Evolutionary conservation across 257 asterid species (phyloP), one percentile per base, ranked within the genome.

Genomic region (Penstemon barbatus): DNA sequence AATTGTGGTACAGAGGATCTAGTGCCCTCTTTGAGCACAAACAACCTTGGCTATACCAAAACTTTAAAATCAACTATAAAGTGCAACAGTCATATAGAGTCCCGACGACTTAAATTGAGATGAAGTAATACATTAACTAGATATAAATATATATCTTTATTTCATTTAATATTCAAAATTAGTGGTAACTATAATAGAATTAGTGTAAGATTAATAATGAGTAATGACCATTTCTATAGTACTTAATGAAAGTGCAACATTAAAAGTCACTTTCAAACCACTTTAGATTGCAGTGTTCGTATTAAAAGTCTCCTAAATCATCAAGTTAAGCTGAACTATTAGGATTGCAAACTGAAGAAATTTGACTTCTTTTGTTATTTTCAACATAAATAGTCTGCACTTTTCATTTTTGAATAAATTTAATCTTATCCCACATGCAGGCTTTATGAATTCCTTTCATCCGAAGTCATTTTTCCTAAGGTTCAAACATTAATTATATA

Each of bases 391-490:
- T 64, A 57, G n/a, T 43, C 8, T 61, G 40, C 15, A 49, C 49
- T 59, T 73, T 63, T 57, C 19, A 41, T 67, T 52, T 66, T 57
- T 18, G 44, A 43, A 64, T 69, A 64, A 63, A 63, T 57, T 37
- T 57, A 59, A 11, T 78, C 80, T 71, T 68, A 79, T 79, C 71
- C 78, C 63, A 39, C 12, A 8, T 65, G 61, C 74, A 64, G 25
- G 69, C 12, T 3, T 48, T 19, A 66, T 39, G 57, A 40, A 38
- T 73, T 63, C n/a, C 80, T 66, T 78, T 25, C 50, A 12, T 33
- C 33, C 19, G 44, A 78, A 78, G 79, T 53, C 9, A 33, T 9
- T 52, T 19, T 74, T 49, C 53, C 18, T 7, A n/a, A 48, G 69
- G 41, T 41, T 33, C 44, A 44, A 61, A 51, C 55, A 44, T 25